phyloP scores from a whole-genome alignment of 2,329 filamentous ascomycete genomes.

The Cladosporium sp. region DNA sequence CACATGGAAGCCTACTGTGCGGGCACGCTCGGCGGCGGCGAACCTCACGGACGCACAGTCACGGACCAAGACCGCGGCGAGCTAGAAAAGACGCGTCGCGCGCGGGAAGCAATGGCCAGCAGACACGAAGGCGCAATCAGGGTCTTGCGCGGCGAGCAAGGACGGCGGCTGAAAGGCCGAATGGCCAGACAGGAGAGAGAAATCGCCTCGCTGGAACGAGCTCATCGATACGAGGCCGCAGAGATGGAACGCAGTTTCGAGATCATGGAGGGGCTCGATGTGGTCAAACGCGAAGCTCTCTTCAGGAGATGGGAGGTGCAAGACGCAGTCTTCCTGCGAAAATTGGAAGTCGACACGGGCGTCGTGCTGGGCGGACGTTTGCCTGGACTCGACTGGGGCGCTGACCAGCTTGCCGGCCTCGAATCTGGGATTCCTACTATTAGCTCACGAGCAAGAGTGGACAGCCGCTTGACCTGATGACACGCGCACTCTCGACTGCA shows the following conservation, averaged over 20 bases:
- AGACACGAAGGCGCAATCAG: constrained; percentile 50
- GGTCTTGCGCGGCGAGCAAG: constrained; percentile 48
- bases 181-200: constrained; percentile 43
- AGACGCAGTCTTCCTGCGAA: constrained; percentile 14
- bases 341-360: constrained; percentile 3
- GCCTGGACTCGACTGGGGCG: constrained; percentile 8
- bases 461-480: constrained; percentile 10
- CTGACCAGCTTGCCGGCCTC: neutral
- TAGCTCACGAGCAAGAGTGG: constrained; percentile 4
- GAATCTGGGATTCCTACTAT: neutral
- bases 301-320: constrained; percentile 36
- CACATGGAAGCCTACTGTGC: constrained; percentile 52
- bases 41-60: constrained; percentile 38
- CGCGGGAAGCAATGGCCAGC: constrained; percentile 41
- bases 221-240: constrained; percentile 37
- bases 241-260: constrained; percentile 36
- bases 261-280: constrained; percentile 31
- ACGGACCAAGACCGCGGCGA: constrained; percentile 47
- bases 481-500: neutral
- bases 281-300: constrained; percentile 36
- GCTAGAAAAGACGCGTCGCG: constrained; percentile 42
- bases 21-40: constrained; percentile 36
- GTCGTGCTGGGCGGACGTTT: constrained; percentile 5
- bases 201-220: constrained; percentile 36
- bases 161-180: constrained; percentile 39